These are phyloP conservation scores for Cyanidium caldarium DNA, from an alignment of 23 red algal genomes.

Conservation along the genomic window DNA sequence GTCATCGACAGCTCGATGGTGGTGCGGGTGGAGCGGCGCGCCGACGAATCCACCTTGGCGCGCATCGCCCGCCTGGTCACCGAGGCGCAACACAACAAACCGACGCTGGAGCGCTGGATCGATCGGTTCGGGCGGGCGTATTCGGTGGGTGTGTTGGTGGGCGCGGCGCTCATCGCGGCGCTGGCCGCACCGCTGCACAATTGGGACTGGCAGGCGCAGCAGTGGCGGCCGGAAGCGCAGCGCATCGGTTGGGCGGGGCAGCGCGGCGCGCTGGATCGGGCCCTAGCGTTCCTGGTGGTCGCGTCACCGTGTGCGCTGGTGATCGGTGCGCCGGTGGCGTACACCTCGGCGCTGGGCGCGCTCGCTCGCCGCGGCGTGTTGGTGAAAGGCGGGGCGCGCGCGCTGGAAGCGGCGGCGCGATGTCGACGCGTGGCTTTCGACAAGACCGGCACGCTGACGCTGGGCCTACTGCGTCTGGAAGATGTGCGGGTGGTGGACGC, in stretches of 20 bases:
- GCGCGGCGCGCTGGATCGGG: constrained; percentile 13
- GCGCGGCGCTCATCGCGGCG: constrained; percentile 27
- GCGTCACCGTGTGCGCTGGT: constrained; percentile 74
- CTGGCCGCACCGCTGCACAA: constrained; percentile 17
- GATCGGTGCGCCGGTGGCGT: constrained; percentile 83
- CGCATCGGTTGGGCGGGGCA: neutral
- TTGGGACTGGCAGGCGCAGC: neutral
- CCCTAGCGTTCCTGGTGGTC: constrained; percentile 55
- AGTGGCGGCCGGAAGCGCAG: neutral
- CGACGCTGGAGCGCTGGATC: constrained; percentile 40
- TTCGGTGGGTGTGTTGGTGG: constrained; percentile 19
- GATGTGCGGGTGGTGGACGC: neutral
- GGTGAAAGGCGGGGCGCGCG: constrained; percentile 62
- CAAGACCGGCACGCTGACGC: constrained; percentile 94
- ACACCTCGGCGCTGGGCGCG: constrained; percentile 36
- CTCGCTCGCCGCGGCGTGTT: constrained; percentile 62
- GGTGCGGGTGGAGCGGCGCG: constrained; percentile 27
- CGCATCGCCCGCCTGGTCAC: constrained; percentile 63
- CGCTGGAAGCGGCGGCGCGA: constrained; percentile 43
- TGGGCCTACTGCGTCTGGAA: constrained; percentile 24
- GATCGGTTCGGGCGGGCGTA: constrained; percentile 73
- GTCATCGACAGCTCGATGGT: constrained; percentile 44
- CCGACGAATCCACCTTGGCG: constrained; percentile 41
- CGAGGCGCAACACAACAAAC: constrained; percentile 51
- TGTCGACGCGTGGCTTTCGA: constrained; percentile 57